phyloP scores from a whole-genome alignment of 192 early-diverging fungal genomes.

The Backusella tarrabulga region DNA sequence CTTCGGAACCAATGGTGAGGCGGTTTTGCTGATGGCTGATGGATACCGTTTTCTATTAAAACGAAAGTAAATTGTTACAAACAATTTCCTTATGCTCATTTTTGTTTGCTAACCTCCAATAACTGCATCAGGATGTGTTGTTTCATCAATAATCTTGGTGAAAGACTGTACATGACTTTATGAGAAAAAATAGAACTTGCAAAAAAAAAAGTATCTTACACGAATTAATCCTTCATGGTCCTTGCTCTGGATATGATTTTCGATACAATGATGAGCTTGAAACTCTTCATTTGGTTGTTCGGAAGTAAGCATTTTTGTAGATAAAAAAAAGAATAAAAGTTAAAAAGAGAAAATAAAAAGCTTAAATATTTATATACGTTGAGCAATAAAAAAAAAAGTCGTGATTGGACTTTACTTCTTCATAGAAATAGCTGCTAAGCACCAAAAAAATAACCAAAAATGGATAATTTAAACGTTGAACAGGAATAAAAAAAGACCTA shows the following conservation, averaged over 20 bases:
- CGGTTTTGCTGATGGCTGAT: slow-evolving; percentile 17
- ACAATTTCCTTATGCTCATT: not conserved
- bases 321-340: not conserved
- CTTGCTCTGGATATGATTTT: slow-evolving; percentile 17
- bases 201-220: not conserved
- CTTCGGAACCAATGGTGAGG: slow-evolving; percentile 26
- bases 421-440: not conserved
- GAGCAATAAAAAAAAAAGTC: not conserved
- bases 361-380: not conserved
- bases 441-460: not conserved
- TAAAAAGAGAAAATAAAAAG: not conserved
- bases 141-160: slow-evolving; percentile 12
- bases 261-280: not conserved
- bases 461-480: not conserved
- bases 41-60: slow-evolving; percentile 24
- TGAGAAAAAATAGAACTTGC: not conserved
- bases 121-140: slow-evolving; percentile 4
- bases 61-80: not conserved
- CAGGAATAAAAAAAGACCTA: not conserved
- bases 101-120: not conserved
- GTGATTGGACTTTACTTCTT: not conserved
- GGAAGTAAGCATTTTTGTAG: not conserved
- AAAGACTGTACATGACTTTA: slow-evolving; percentile 13
- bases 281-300: not conserved
- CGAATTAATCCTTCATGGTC: slow-evolving; percentile 20